Percentiles rank a stretch among this genome's conserved stretches.
phyloP scores from a whole-genome alignment of 1,284 basidiomycete genomes.

The Ceratobasidium sp. region DNA sequence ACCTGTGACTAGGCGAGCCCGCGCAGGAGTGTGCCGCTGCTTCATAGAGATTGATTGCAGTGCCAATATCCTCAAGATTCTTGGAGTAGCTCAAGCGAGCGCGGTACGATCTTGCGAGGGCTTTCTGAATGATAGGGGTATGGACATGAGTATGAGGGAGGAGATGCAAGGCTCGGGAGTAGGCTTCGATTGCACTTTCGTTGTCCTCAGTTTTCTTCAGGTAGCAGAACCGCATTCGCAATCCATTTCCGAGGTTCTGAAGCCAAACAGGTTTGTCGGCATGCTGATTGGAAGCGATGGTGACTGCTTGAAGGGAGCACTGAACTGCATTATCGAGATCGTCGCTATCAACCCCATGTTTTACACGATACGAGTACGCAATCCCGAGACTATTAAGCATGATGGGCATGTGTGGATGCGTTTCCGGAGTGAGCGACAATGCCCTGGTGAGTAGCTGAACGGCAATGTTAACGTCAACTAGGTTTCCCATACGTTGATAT shows the following conservation, averaged over 20 bases:
- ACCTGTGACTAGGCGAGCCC: background rate
- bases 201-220: background rate
- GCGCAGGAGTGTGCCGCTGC: background rate
- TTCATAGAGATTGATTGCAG: background rate
- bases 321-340: slow-evolving; percentile 3
- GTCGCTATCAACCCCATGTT: too few relatives aligned
- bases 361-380: too few relatives aligned
- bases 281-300: background rate
- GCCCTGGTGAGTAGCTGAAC: background rate
- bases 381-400: too few relatives aligned
- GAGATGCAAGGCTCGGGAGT: background rate
- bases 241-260: background rate
- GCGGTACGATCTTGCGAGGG: background rate
- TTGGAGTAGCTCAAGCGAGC: background rate
- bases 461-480: background rate
- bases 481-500: background rate
- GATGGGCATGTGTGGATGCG: background rate
- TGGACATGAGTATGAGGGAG: background rate
- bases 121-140: too few relatives aligned
- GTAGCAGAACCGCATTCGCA: background rate
- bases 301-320: background rate
- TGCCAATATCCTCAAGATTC: too few relatives aligned
- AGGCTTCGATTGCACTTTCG: background rate
- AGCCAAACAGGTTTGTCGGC: background rate
- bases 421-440: background rate